Evolutionary conservation across 805 yeast genomes (phyloP), one percentile per base, ranked within the genome.

Genomic region (Candida morakotiae): DNA sequence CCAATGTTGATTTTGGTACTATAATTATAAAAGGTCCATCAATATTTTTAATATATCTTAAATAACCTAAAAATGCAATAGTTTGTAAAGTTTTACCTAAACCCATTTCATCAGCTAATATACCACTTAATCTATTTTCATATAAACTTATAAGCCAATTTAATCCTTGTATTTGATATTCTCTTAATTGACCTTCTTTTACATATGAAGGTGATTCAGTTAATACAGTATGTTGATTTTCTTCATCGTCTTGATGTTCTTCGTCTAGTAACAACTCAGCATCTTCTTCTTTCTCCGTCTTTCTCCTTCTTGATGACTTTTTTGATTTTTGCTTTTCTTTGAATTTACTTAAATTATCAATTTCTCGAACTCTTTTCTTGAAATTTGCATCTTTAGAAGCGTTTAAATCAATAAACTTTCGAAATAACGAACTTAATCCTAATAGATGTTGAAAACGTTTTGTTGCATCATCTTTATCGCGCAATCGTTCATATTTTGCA

Each of bases 91-190:
- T 91, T 60, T 91, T 91, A 39, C 98, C 98, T 28, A 91, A 71
- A 2, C 98, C 98, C 98, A 93, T 91, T 58, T 91, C 98, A 62
- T 91, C 98, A 9, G 98, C 98, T 34, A 91, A 65, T 31, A 91
- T 93, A 15, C 98, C 98, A 8, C 95, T 83, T 30, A 91, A 71
- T 49, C 83, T 76, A 59, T 91, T 87, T 48, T 89, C 96, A 56
- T 88, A 86, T 24, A 91, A 62, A 1, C 94, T 79, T 14, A 91
- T 82, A 53, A 91, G 71, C 98, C 98, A 91, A 61, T 93, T 93
- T 35, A 91, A 72, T 35, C 98, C 98, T 55, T 88, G 96, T 21
- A 91, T 69, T 64, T 91, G 98, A 56, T 93, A 91, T 53, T 87
- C 95, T 49, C 98, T 74, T 49, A 93, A 66, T 37, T 56, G 71